These are phyloP conservation scores for Brassica hybrid DNA, from an alignment of 441 rosid species.

Conservation along the genomic window DNA sequence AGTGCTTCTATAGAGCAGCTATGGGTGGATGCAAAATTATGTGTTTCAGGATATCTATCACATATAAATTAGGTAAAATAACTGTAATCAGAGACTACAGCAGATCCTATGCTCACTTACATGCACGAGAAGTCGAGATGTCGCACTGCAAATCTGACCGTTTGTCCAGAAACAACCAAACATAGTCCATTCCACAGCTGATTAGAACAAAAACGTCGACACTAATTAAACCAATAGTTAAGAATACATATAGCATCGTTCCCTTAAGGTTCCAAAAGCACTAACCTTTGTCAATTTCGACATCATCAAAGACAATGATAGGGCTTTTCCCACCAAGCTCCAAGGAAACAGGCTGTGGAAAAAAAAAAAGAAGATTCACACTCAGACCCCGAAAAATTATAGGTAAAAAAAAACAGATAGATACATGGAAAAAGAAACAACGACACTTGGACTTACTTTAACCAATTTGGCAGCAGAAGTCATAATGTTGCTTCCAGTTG, in stretches of 20 bases:
- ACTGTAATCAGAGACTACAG: constrained; percentile 3
- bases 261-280: constrained; percentile 26
- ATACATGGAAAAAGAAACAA: constrained; percentile 24
- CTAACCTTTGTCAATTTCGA: constrained; percentile 89
- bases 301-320: constrained; percentile 90
- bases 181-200: constrained; percentile 93
- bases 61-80: neutral
- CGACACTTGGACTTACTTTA: constrained; percentile 58
- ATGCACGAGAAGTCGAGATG: constrained; percentile 95
- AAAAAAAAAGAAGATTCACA: constrained; percentile 25
- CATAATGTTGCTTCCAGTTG: constrained; percentile 90
- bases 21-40: too few species aligned
- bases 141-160: constrained; percentile 99
- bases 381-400: constrained; percentile 11
- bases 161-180: constrained; percentile 99
- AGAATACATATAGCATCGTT: constrained; percentile 5
- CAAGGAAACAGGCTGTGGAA: constrained; percentile 86
- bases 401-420: constrained; percentile 22
- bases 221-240: constrained; percentile 4
- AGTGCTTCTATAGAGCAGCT: constrained; percentile 13
- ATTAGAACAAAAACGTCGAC: constrained; percentile 27
- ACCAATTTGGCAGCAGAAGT: constrained; percentile 82
- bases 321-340: constrained; percentile 99
- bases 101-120: constrained; percentile 55
- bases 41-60: neutral